These are phyloP conservation scores for Kondoa subrosea DNA, from an alignment of 768 basidiomycete genomes.

Conservation along the genomic window DNA sequence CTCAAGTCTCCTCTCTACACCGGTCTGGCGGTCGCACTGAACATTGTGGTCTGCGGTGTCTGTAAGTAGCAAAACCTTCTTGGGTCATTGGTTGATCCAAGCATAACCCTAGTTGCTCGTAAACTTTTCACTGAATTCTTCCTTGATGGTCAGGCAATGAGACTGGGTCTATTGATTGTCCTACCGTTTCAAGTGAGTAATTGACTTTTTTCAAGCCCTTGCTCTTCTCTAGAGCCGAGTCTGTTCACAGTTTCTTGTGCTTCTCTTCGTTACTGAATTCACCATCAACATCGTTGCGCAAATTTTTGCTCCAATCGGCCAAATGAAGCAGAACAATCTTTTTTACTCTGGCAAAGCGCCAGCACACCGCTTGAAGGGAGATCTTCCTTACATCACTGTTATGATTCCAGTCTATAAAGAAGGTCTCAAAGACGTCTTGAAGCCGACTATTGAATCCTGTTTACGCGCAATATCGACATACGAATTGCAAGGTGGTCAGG, in stretches of 20 bases:
- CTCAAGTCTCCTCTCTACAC: slow-evolving; percentile 4
- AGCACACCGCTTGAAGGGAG: neutral
- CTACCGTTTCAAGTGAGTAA: slow-evolving; percentile 9
- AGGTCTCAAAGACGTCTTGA: slow-evolving; percentile 25
- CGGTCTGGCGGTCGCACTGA: slow-evolving; percentile 7
- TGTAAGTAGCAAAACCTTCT: neutral
- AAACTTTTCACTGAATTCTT: neutral
- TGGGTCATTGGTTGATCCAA: neutral
- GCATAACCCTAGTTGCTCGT: neutral
- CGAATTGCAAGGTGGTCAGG: slow-evolving; percentile 67
- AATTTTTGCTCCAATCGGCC: slow-evolving; percentile 7
- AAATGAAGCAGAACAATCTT: slow-evolving; percentile 6
- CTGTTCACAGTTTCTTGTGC: slow-evolving; percentile 12
- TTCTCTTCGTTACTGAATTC: slow-evolving; percentile 6
- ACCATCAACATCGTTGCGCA: slow-evolving; percentile 4
- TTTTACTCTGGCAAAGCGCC: slow-evolving; percentile 10
- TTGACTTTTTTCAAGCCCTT: no score
- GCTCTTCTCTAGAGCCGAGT: no score
- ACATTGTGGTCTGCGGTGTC: slow-evolving; percentile 5
- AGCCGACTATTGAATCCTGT: slow-evolving; percentile 25
- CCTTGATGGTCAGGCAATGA: neutral
- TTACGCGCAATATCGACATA: slow-evolving; percentile 37
- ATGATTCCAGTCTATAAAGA: slow-evolving; percentile 28
- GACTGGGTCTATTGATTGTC: slow-evolving; percentile 4
- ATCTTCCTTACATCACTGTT: slow-evolving; percentile 11